Conservation (phyloP, 2,329 filamentous ascomycete species). For the Macrophomina tecta region DNA sequence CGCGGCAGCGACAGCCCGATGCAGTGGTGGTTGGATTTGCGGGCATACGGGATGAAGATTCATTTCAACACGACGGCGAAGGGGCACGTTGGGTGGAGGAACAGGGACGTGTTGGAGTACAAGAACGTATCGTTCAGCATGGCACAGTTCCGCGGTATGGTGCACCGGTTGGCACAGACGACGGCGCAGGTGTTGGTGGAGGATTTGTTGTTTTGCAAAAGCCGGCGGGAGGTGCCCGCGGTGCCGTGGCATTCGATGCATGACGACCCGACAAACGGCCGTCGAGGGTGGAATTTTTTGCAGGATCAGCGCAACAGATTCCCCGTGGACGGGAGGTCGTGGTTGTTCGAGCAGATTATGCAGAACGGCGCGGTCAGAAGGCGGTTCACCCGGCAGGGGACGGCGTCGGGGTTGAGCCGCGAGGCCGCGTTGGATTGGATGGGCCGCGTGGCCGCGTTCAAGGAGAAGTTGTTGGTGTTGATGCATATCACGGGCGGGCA, state of each 20-base stretch:
- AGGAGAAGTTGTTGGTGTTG: conserved; percentile 34
- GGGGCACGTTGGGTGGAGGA: conserved; percentile 28
- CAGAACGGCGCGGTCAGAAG: neutral
- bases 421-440: neutral
- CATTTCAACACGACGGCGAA: conserved; percentile 30
- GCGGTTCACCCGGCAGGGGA: neutral
- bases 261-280: conserved; percentile 28
- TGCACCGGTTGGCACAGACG: neutral
- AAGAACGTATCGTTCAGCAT: conserved; percentile 28
- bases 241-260: conserved; percentile 26
- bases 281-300: conserved; percentile 31
- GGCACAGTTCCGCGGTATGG: neutral
- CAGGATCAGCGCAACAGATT: conserved; percentile 28
- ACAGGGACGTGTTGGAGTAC: conserved; percentile 29
- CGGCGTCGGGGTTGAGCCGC: neutral
- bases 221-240: too few species aligned
- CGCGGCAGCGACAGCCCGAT: conserved; percentile 30
- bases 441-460: conserved; percentile 7
- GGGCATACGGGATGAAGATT: conserved; percentile 31
- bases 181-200: too few species aligned
- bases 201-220: too few species aligned
- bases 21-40: conserved; percentile 32
- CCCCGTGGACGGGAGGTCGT: neutral
- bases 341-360: neutral
- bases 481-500: conserved; percentile 32